These are phyloP conservation scores for Porodaedalea pini DNA, from an alignment of 1,284 basidiomycete species.

Conservation along the genomic window DNA sequence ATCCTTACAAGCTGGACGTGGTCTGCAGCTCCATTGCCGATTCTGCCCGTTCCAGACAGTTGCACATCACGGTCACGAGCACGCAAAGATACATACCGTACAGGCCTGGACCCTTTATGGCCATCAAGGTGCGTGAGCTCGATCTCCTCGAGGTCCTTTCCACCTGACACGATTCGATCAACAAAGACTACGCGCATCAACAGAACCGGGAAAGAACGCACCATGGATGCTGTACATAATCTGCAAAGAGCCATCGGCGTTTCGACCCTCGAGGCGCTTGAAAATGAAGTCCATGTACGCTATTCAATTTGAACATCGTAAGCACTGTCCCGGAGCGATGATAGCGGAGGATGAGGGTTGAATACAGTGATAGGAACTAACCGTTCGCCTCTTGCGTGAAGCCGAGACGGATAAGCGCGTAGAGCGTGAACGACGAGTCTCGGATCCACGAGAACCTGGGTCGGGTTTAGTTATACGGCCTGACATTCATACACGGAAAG, in stretches of 20 bases:
- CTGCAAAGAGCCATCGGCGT: constrained; percentile 84
- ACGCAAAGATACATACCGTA: constrained; percentile 40
- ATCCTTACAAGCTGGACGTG: constrained; percentile 76
- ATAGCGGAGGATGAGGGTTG: too few relatives aligned
- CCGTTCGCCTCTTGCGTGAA: constrained; percentile 87
- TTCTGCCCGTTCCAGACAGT: constrained; percentile 39
- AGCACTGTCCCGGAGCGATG: not conserved
- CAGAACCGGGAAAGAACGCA: constrained; percentile 24
- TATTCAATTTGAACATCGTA: constrained; percentile 32
- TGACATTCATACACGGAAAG: not conserved
- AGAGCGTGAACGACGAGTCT: constrained; percentile 88
- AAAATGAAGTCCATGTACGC: constrained; percentile 90
- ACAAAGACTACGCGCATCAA: not conserved
- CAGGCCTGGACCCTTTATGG: constrained; percentile 79
- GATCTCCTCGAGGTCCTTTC: constrained; percentile 80
- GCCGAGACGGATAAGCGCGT: constrained; percentile 85
- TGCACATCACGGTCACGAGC: not conserved
- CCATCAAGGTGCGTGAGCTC: constrained; percentile 82
- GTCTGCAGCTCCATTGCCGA: constrained; percentile 87
- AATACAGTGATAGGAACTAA: constrained; percentile 36
- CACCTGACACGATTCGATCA: constrained; percentile 40
- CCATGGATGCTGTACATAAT: constrained; percentile 91
- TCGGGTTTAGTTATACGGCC: not conserved
- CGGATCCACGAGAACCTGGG: constrained; percentile 80
- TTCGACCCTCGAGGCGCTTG: constrained; percentile 74